Percentiles rank a stretch among this genome's conserved stretches.
Evolutionary conservation across 331 rosid genomes (phyloP).

Genomic region (Rosa hybrid): DNA sequence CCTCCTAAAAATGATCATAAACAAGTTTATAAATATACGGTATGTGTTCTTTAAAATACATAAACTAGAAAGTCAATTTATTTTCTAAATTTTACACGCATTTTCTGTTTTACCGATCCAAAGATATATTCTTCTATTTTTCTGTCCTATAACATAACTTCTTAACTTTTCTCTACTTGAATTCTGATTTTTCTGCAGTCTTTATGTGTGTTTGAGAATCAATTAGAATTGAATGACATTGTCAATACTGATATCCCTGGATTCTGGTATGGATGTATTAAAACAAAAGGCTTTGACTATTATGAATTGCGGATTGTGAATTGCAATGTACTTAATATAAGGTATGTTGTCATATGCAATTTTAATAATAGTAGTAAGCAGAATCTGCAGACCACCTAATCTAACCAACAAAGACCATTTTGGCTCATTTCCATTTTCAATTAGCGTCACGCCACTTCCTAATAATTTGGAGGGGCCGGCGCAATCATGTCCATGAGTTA

Average conservation of each 20-base stretch:
- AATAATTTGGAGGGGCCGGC: not conserved
- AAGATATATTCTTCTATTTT: too few species aligned
- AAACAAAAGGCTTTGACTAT: not conserved
- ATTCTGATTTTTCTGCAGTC: not conserved
- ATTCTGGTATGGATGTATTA: not conserved
- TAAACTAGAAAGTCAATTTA: too few species aligned
- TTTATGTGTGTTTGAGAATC: too few species aligned
- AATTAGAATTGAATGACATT: not conserved
- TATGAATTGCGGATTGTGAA: not conserved
- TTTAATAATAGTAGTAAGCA: not conserved
- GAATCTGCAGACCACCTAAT: not conserved
- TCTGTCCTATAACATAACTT: too few species aligned
- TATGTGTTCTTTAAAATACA: too few species aligned
- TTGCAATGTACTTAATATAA: not conserved
- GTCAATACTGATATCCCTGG: not conserved
- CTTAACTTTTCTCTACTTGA: too few species aligned
- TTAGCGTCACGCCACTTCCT: not conserved
- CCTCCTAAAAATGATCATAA: too few species aligned
- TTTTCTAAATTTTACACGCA: too few species aligned
- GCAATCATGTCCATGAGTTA: too few species aligned
- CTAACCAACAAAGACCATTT: not conserved
- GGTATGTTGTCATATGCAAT: not conserved
- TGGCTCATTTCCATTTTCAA: not conserved
- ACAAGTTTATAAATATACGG: too few species aligned
- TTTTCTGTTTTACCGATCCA: too few species aligned